Conservation (phyloP, 1,284 basidiomycete genomes). For the Ceratobasidium sp. region DNA sequence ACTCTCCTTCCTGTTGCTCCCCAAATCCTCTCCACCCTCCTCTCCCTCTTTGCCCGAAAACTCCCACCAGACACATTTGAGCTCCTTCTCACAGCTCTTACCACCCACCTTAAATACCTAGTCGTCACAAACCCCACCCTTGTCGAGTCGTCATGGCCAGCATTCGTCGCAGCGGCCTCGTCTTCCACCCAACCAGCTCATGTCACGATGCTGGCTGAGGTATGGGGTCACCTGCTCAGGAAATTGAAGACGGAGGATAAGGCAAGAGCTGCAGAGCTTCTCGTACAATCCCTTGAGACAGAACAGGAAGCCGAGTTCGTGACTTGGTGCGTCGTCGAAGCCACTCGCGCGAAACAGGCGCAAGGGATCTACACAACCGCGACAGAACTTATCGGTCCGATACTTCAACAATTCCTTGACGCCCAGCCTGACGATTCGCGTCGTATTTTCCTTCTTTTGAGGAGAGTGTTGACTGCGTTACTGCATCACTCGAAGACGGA, state of each 20-base stretch:
- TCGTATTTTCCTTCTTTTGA: slow-evolving; percentile 62
- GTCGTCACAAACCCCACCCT: slow-evolving; percentile 67
- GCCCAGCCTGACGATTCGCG: slow-evolving; percentile 57
- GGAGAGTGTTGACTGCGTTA: slow-evolving; percentile 78
- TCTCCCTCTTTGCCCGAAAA: slow-evolving; percentile 64
- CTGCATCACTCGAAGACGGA: slow-evolving; percentile 80
- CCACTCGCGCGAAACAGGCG: slow-evolving; percentile 56
- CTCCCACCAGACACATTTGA: slow-evolving; percentile 65
- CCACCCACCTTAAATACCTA: slow-evolving; percentile 73
- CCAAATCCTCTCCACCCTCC: slow-evolving; percentile 64
- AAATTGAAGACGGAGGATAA: slow-evolving; percentile 67
- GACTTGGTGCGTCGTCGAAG: slow-evolving; percentile 74
- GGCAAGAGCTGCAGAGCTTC: slow-evolving; percentile 62
- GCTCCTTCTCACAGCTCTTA: slow-evolving; percentile 70
- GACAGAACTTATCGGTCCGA: slow-evolving; percentile 55
- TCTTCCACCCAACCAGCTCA: slow-evolving; percentile 74
- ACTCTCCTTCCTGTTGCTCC: slow-evolving; percentile 71
- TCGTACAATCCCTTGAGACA: slow-evolving; percentile 53
- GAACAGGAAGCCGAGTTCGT: slow-evolving; percentile 58
- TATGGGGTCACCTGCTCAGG: slow-evolving; percentile 77
- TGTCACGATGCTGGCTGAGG: slow-evolving; percentile 72
- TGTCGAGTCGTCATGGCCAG: slow-evolving; percentile 67
- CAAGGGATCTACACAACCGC: slow-evolving; percentile 62
- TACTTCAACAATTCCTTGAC: slow-evolving; percentile 62
- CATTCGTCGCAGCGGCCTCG: slow-evolving; percentile 62